phyloP scores from a whole-genome alignment of 1,284 basidiomycete genomes.

The Irpex lacteus region DNA sequence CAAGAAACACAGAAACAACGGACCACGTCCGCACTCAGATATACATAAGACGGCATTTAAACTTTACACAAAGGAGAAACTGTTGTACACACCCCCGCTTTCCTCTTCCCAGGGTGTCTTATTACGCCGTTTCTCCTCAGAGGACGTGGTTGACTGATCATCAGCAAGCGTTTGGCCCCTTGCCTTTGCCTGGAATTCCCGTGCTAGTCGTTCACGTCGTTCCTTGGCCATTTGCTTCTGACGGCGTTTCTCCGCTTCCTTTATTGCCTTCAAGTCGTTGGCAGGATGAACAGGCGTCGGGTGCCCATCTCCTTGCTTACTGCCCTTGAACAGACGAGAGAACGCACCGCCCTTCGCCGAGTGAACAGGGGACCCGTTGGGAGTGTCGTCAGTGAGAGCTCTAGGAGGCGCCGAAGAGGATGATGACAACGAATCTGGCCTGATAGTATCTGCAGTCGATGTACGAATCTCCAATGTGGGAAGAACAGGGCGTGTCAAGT shows the following conservation, averaged over 20 bases:
- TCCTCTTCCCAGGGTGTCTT: conserved; percentile 1
- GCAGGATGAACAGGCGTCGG: background rate
- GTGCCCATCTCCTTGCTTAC: background rate
- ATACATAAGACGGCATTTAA: background rate
- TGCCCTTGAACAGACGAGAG: background rate
- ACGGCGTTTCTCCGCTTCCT: conserved; percentile 42
- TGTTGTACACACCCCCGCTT: conserved; percentile 3
- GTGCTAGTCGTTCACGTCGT: conserved; percentile 38
- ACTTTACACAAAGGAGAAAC: background rate
- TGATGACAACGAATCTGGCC: background rate
- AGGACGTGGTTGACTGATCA: conserved; percentile 3
- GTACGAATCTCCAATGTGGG: conserved; percentile 16
- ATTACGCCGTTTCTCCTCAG: conserved; percentile 2
- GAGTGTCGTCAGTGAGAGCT: background rate
- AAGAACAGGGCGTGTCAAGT: background rate
- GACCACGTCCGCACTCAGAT: background rate
- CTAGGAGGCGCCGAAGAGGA: background rate
- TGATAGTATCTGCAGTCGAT: background rate
- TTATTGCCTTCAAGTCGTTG: conserved; percentile 28
- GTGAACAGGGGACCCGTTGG: background rate
- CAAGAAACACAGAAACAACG: background rate
- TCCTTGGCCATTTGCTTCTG: conserved; percentile 44
- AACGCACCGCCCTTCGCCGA: background rate
- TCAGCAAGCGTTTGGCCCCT: conserved; percentile 11
- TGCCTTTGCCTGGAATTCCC: conserved; percentile 32